phyloP scores from a whole-genome alignment of 768 basidiomycete species.

The Tephrocybe rancida region DNA sequence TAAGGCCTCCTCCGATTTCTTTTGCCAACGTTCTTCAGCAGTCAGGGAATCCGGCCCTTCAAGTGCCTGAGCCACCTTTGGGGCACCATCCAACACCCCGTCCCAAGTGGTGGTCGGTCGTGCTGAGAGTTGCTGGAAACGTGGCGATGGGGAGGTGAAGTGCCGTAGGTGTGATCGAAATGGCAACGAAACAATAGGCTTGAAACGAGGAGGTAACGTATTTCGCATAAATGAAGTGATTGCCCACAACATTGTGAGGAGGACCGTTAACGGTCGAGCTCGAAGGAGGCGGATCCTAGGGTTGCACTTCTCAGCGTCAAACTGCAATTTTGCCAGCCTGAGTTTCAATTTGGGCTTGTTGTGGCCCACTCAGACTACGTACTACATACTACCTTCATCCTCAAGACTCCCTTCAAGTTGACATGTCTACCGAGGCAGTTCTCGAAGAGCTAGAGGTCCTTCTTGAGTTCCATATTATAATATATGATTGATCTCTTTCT shows the following conservation, averaged over 20 bases:
- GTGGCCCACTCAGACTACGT: not conserved
- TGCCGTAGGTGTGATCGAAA: slow-evolving; percentile 11
- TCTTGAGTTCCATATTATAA: slow-evolving; percentile 8
- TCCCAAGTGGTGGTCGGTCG: not conserved
- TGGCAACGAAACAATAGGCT: not conserved
- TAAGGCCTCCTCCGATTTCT: slow-evolving; percentile 27
- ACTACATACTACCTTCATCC: not conserved
- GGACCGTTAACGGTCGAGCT: not conserved
- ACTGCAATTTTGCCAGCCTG: not conserved
- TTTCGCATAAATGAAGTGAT: slow-evolving; percentile 13
- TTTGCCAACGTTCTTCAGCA: slow-evolving; percentile 42
- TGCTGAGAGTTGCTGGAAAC: not conserved
- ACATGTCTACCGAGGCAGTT: slow-evolving; percentile 69
- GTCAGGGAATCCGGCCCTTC: not conserved
- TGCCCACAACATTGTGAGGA: slow-evolving; percentile 7
- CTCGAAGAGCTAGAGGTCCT: slow-evolving; percentile 90
- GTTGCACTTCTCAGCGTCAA: no score
- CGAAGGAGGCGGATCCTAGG: no score
- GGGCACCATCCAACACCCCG: not conserved
- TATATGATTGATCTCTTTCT: slow-evolving; percentile 10
- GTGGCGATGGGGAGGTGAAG: not conserved
- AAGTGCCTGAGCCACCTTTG: not conserved
- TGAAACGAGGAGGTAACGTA: slow-evolving; percentile 1
- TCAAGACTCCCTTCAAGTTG: not conserved
- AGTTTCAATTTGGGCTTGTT: slow-evolving; percentile 16